Percentiles rank a stretch among this genome's conserved stretches.
phyloP scores from a whole-genome alignment of 2,329 filamentous ascomycete genomes.

The Emmonsia crescens region DNA sequence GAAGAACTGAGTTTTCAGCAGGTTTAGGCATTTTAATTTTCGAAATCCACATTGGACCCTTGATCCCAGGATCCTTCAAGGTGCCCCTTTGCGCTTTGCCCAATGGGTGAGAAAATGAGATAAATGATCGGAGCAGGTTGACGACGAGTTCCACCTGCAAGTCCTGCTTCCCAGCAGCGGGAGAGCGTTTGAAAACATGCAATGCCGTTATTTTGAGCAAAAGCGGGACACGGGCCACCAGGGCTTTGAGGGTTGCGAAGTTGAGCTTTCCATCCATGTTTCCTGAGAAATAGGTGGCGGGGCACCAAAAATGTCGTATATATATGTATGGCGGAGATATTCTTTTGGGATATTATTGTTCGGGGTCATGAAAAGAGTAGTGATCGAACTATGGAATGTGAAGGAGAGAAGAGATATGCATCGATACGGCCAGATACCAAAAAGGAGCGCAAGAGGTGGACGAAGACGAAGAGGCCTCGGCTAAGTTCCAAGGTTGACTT shows the following conservation, averaged over 20 bases:
- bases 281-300: background rate
- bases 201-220: conserved; percentile 33
- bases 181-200: conserved; percentile 51
- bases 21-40: conserved; percentile 55
- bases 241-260: conserved; percentile 24
- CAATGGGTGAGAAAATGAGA: conserved; percentile 44
- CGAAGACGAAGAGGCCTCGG: too few relatives aligned
- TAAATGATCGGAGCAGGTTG: conserved; percentile 57
- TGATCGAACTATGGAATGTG: too few relatives aligned
- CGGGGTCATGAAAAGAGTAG: too few relatives aligned
- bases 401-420: too few relatives aligned
- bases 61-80: conserved; percentile 55
- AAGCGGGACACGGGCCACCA: conserved; percentile 32
- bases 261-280: conserved; percentile 25
- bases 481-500: too few relatives aligned
- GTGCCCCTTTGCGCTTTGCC: conserved; percentile 53
- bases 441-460: too few relatives aligned
- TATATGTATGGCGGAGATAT: background rate
- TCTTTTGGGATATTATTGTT: background rate
- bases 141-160: conserved; percentile 63
- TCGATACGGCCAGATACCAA: too few relatives aligned
- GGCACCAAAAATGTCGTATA: background rate
- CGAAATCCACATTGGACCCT: conserved; percentile 72
- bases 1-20: conserved; percentile 36
- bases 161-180: conserved; percentile 65